Conservation (phyloP, 495 filamentous ascomycete genomes). For the Trichoderma virens region DNA sequence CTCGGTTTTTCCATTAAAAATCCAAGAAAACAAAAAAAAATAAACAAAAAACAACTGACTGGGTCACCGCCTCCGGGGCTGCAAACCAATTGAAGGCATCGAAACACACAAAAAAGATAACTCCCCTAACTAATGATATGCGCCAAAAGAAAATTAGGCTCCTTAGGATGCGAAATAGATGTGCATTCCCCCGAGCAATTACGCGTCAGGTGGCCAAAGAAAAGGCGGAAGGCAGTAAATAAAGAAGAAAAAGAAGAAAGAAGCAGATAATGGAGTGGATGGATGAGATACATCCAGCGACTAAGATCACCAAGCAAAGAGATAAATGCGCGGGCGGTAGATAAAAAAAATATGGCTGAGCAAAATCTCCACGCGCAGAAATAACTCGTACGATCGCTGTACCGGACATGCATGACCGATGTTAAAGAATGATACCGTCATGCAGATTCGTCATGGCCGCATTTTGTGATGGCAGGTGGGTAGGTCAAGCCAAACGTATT, state of each 20-base stretch:
- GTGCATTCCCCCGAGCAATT: neutral
- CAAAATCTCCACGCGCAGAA: constrained; percentile 7
- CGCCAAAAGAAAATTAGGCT: constrained; percentile 5
- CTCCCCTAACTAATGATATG: neutral
- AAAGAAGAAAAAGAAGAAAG: constrained; percentile 17
- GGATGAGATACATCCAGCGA: neutral
- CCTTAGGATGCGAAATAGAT: neutral
- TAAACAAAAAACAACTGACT: neutral
- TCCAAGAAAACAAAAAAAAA: neutral
- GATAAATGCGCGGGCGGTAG: constrained; percentile 7
- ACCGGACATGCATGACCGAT: constrained; percentile 45
- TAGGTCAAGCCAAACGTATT: constrained; percentile 5
- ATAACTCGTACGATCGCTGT: constrained; percentile 32
- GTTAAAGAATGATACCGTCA: constrained; percentile 39
- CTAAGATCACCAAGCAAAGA: neutral
- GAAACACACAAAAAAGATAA: neutral
- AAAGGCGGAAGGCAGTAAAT: constrained; percentile 16
- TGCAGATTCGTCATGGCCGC: constrained; percentile 41
- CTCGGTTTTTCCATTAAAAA: neutral
- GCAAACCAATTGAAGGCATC: neutral
- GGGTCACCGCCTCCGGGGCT: neutral
- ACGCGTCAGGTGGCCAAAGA: neutral
- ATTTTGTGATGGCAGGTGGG: constrained; percentile 19
- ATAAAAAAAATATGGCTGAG: constrained; percentile 3
- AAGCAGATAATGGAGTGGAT: constrained; percentile 1